Evolutionary conservation across 495 filamentous ascomycete genomes (phyloP).

Genomic region (Collariella sp.): DNA sequence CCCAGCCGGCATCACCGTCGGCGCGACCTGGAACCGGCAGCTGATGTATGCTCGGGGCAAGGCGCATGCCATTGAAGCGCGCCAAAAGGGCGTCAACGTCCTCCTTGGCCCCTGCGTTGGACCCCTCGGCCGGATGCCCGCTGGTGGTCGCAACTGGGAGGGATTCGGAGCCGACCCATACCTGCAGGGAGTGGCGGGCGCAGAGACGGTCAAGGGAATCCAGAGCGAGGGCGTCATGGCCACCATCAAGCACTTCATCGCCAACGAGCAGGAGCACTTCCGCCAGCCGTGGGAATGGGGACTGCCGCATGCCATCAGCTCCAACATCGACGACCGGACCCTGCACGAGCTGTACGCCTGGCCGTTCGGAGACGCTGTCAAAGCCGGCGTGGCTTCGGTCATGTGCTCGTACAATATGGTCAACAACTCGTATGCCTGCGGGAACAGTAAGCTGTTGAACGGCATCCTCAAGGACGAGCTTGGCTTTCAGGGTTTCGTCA

Average conservation of each 20-base stretch:
- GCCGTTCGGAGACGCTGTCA: slow-evolving; percentile 82
- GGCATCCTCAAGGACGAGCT: slow-evolving; percentile 91
- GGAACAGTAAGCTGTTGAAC: slow-evolving; percentile 86
- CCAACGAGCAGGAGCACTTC: slow-evolving; percentile 68
- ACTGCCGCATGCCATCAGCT: slow-evolving; percentile 62
- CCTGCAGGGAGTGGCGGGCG: slow-evolving; percentile 58
- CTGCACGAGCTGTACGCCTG: slow-evolving; percentile 81
- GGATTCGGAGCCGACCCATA: slow-evolving; percentile 67
- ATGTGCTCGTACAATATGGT: slow-evolving; percentile 90
- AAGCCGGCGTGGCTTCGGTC: slow-evolving; percentile 75
- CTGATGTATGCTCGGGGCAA: slow-evolving; percentile 62
- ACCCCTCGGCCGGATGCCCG: slow-evolving; percentile 59
- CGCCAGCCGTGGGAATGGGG: slow-evolving; percentile 78
- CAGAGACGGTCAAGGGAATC: slow-evolving; percentile 60
- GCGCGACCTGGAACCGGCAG: slow-evolving; percentile 53
- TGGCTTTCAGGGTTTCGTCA: slow-evolving; percentile 90
- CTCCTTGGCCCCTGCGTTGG: slow-evolving; percentile 62
- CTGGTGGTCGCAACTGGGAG: slow-evolving; percentile 72
- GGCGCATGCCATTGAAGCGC: slow-evolving; percentile 59
- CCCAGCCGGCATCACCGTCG: slow-evolving; percentile 57
- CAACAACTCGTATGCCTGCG: slow-evolving; percentile 86
- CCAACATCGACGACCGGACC: slow-evolving; percentile 75
- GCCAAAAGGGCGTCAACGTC: slow-evolving; percentile 64
- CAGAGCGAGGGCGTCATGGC: slow-evolving; percentile 66
- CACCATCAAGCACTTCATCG: slow-evolving; percentile 64